Evolutionary conservation across 2,329 filamentous ascomycete genomes (phyloP), one percentile per base, ranked within the genome.

Genomic region (Arthrobotrys entomopaga): DNA sequence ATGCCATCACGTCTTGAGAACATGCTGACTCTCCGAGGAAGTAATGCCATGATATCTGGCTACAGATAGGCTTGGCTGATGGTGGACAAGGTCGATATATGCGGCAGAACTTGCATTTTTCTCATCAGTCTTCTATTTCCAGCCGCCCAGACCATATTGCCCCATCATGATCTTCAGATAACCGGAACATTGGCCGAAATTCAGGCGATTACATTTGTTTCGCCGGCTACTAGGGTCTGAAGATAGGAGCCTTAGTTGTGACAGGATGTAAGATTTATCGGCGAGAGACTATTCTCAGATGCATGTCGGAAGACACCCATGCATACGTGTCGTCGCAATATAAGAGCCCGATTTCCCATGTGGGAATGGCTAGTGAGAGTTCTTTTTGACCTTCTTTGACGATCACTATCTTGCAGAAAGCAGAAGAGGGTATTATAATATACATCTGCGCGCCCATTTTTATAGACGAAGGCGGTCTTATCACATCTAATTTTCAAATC

Each of bases 41-140:
- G 16, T 5, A 43, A 42, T 40, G 48, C 46, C 49, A 56, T 54
- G 38, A 56, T 15, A 48, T 49, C 34, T 57, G 40, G 57, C 7
- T 50, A 56, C 40, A 20, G n/a, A 48, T 6, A 15, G 16, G 19
- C 56, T 61, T 69, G 56, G 65, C 65, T 19, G 22, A 26, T 20
- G 49, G 48, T 19, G 46, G 24, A 38, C 24, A 26, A 24, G 49
- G n/a, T 38, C 49, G 3, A 56, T 57, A 54, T 69, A 22, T 49
- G 40, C 65, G 65, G 65, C 56, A 69, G 65, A 69, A 61, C 57
- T 24, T 61, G 65, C 65, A 56, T 46, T 61, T 69, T 56, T 49
- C 38, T 56, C 40, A 40, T 69, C 42, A 24, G 19, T 69, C 16
- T 69, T 56, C 65, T 69, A 19, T 50, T 69, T 56, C 65, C 7